phyloP scores from a whole-genome alignment of 1,139 yeast species.

The Suhomyces bokatorum region DNA sequence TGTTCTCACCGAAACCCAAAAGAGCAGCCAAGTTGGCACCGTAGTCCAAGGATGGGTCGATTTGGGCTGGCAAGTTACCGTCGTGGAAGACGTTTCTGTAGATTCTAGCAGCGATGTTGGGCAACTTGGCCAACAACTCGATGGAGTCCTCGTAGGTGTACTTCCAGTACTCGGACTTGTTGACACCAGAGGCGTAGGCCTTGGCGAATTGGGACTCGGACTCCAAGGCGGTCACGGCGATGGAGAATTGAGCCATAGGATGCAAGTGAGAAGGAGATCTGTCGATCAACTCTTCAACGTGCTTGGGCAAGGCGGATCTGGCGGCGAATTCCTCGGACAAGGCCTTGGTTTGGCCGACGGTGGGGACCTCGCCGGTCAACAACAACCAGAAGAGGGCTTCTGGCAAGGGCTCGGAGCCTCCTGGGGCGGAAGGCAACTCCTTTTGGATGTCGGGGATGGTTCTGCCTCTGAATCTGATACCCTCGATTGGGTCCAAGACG shows the following conservation, averaged over 20 bases:
- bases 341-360: conserved; percentile 71
- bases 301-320: conserved; percentile 81
- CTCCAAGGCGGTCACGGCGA: conserved; percentile 90
- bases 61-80: conserved; percentile 67
- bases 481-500: conserved; percentile 96
- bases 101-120: conserved; percentile 90
- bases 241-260: conserved; percentile 97
- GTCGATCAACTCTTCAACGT: conserved; percentile 80
- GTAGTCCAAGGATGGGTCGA: conserved; percentile 81
- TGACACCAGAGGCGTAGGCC: conserved; percentile 87
- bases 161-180: conserved; percentile 89
- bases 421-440: conserved; percentile 90
- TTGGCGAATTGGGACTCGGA: conserved; percentile 87
- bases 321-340: conserved; percentile 83
- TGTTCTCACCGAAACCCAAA: conserved; percentile 79
- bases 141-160: conserved; percentile 88
- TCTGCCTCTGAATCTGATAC: conserved; percentile 97
- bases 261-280: conserved; percentile 83
- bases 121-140: conserved; percentile 87
- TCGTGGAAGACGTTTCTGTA: conserved; percentile 89
- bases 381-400: conserved; percentile 93
- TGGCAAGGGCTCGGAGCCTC: conserved; percentile 83
- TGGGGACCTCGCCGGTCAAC: conserved; percentile 87
- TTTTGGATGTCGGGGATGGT: conserved; percentile 95
- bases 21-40: conserved; percentile 85